phyloP scores from a whole-genome alignment of 352 stramenopile species.

The Thalassiosira hispida region DNA sequence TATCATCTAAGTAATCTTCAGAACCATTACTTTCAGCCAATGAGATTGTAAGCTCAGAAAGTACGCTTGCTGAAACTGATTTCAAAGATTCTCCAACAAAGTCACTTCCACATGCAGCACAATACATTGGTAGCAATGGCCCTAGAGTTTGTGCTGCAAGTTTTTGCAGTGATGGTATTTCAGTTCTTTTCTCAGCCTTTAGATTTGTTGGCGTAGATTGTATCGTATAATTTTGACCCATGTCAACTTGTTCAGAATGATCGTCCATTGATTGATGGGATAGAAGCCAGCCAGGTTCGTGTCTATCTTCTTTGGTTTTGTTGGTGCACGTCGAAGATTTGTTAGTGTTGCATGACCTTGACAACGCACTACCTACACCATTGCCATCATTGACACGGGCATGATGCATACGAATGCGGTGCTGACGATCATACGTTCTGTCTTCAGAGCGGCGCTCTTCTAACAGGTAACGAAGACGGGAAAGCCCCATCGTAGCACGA shows the following conservation, averaged over 20 bases:
- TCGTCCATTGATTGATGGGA: constrained; percentile 4
- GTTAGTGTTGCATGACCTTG: not conserved
- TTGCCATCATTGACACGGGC: constrained; percentile 1
- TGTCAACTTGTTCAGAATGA: not conserved
- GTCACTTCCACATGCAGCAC: constrained; percentile 16
- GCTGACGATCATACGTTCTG: constrained; percentile 32
- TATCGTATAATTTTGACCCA: not conserved
- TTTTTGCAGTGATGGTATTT: constrained; percentile 27
- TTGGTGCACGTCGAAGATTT: not conserved
- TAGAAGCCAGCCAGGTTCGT: constrained; percentile 36
- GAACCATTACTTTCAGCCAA: constrained; percentile 21
- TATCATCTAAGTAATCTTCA: not conserved
- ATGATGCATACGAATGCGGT: constrained; percentile 27
- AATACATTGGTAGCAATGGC: constrained; percentile 28
- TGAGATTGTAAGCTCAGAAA: constrained; percentile 35
- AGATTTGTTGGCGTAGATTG: not conserved
- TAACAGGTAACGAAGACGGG: constrained; percentile 26
- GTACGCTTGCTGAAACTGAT: constrained; percentile 22
- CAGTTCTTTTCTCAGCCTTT: not conserved
- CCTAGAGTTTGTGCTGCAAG: constrained; percentile 28
- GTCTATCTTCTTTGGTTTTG: not conserved
- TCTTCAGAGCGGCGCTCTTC: constrained; percentile 43
- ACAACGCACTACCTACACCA: not conserved
- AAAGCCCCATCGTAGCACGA: constrained; percentile 4
- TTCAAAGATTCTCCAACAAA: constrained; percentile 34